Conservation (phyloP, 2,329 filamentous ascomycete species). For the Calcarisporium arbuscula region DNA sequence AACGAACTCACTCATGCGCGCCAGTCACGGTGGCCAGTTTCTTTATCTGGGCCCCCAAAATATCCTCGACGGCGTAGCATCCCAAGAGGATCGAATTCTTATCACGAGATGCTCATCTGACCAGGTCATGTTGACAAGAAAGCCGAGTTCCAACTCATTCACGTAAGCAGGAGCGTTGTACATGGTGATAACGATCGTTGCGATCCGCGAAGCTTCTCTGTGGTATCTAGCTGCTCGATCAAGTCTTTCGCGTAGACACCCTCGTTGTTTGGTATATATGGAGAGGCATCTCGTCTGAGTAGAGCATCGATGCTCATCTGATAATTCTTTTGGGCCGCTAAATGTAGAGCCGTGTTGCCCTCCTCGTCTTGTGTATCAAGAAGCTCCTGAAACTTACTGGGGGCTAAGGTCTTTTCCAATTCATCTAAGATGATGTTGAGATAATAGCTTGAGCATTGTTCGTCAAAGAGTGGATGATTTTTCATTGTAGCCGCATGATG, state of each 20-base stretch:
- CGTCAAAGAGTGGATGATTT: conserved; percentile 71
- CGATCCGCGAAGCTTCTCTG: conserved; percentile 58
- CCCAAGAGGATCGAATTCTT: no score
- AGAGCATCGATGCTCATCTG: conserved; percentile 82
- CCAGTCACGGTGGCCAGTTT: no score
- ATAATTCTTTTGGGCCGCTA: conserved; percentile 74
- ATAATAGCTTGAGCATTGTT: conserved; percentile 87
- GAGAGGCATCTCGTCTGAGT: conserved; percentile 72
- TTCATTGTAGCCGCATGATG: conserved; percentile 92
- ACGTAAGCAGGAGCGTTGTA: no score
- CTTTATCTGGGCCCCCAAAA: no score
- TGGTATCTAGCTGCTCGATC: conserved; percentile 68
- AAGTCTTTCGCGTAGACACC: conserved; percentile 81
- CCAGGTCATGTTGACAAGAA: no score
- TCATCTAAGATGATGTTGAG: conserved; percentile 85
- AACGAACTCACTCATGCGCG: no score
- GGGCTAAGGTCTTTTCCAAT: conserved; percentile 70
- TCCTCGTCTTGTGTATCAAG: conserved; percentile 78
- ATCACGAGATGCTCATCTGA: no score
- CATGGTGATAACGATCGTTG: conserved; percentile 72
- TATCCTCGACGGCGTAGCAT: no score
- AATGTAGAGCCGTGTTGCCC: conserved; percentile 78
- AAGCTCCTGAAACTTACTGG: conserved; percentile 68
- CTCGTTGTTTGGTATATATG: conserved; percentile 74
- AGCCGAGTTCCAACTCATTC: no score